Percentiles rank a stretch among this genome's conserved stretches.
phyloP scores from a whole-genome alignment of 148 eudicot genomes.

The Suaeda aralocaspica region DNA sequence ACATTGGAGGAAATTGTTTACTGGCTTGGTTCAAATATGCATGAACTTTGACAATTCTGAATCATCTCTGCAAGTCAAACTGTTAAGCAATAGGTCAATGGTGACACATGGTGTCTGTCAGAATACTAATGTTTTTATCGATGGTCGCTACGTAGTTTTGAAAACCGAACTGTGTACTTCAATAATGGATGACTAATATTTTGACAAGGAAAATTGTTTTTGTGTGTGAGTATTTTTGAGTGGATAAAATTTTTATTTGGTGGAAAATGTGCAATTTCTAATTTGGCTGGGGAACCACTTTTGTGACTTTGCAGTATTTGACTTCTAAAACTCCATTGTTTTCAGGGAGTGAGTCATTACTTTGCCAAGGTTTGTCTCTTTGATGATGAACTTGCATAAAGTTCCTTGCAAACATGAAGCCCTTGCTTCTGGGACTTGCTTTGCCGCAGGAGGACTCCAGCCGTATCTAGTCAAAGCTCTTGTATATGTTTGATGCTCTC shows the following conservation, averaged over 20 bases:
- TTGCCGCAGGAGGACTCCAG: conserved; percentile 40
- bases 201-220: too few species aligned
- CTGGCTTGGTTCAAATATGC: too few species aligned
- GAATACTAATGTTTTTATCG: too few species aligned
- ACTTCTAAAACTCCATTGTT: conserved; percentile 15
- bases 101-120: too few species aligned
- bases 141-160: too few species aligned
- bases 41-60: too few species aligned
- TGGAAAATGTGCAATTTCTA: background rate
- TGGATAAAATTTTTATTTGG: background rate
- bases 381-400: conserved; percentile 91
- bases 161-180: too few species aligned
- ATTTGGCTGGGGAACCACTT: background rate
- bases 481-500: conserved; percentile 59
- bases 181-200: too few species aligned
- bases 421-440: conserved; percentile 49
- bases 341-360: conserved; percentile 78
- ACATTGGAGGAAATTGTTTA: too few species aligned
- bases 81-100: too few species aligned
- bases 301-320: background rate
- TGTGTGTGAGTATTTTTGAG: too few species aligned
- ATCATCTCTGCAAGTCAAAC: too few species aligned
- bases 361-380: conserved; percentile 88
- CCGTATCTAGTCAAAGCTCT: conserved; percentile 51
- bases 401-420: conserved; percentile 81